Conservation (phyloP, 2,329 filamentous ascomycete species). For the Waltergamsia citrina region DNA sequence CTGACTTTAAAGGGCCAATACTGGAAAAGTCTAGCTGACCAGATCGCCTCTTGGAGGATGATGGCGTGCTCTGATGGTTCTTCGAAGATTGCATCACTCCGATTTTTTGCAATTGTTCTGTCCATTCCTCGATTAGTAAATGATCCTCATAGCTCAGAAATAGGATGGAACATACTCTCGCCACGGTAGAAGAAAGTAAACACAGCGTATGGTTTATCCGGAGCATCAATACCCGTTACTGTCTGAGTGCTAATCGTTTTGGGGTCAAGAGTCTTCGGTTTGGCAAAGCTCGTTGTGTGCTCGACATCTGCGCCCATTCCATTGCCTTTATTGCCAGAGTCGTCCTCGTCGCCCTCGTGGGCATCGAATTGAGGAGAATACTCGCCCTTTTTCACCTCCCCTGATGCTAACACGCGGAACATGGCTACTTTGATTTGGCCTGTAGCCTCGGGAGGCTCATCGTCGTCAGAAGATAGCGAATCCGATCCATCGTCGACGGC, state of each 20-base stretch:
- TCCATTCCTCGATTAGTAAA: constrained; percentile 10
- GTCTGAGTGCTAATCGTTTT: constrained; percentile 98
- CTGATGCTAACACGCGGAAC: constrained; percentile 89
- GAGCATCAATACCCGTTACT: constrained; percentile 94
- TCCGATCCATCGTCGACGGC: constrained; percentile 59
- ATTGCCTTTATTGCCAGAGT: constrained; percentile 40
- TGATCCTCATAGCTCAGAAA: neutral
- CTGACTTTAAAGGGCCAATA: constrained; percentile 73
- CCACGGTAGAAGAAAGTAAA: constrained; percentile 98
- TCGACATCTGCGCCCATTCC: constrained; percentile 75
- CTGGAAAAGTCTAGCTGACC: constrained; percentile 77
- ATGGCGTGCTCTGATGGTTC: constrained; percentile 48
- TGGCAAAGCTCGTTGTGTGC: constrained; percentile 95
- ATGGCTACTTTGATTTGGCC: constrained; percentile 98
- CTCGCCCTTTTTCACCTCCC: constrained; percentile 95
- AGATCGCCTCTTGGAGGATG: constrained; percentile 66
- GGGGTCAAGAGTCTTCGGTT: constrained; percentile 89
- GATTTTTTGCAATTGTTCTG: constrained; percentile 95
- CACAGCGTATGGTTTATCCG: constrained; percentile 89
- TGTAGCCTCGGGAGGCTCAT: constrained; percentile 84
- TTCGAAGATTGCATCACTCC: constrained; percentile 68
- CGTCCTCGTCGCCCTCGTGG: constrained; percentile 83
- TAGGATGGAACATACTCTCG: constrained; percentile 59
- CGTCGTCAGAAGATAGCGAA: constrained; percentile 64
- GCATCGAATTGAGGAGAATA: constrained; percentile 97